Conservation (phyloP, 768 basidiomycete species). For the Termitomyces sp. region DNA sequence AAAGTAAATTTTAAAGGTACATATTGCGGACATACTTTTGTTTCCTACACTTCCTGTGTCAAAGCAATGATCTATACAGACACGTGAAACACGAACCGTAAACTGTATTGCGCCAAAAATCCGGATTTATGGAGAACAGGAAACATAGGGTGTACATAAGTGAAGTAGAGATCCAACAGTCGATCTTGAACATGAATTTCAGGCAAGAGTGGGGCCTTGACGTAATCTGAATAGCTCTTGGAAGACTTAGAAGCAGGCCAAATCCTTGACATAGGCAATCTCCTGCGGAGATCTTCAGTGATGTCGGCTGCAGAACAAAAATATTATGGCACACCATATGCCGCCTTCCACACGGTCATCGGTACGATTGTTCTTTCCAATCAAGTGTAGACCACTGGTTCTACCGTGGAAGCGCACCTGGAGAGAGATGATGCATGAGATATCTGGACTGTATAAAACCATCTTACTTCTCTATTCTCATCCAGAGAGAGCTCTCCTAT, state of each 20-base stretch:
- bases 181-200: constrained; percentile 57
- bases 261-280: constrained; percentile 67
- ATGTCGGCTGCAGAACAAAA: constrained; percentile 9
- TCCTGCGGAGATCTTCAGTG: constrained; percentile 32
- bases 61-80: not conserved
- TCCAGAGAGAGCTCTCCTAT: constrained; percentile 71
- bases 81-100: constrained; percentile 31
- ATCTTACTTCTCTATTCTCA: constrained; percentile 64
- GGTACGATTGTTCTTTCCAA: constrained; percentile 60
- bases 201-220: constrained; percentile 50
- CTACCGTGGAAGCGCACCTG: constrained; percentile 84
- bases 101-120: constrained; percentile 61
- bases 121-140: constrained; percentile 73
- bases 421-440: constrained; percentile 7
- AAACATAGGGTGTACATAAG: constrained; percentile 78
- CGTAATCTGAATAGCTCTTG: constrained; percentile 35
- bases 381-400: constrained; percentile 68
- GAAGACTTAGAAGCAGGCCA: constrained; percentile 59
- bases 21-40: constrained; percentile 9
- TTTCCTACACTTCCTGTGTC: constrained; percentile 10
- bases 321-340: constrained; percentile 43
- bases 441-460: not conserved
- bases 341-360: constrained; percentile 68
- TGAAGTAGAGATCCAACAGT: constrained; percentile 73
- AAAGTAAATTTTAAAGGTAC: not conserved